Conservation (phyloP, 192 early-diverging fungal species). For the Coemansia sp. region DNA sequence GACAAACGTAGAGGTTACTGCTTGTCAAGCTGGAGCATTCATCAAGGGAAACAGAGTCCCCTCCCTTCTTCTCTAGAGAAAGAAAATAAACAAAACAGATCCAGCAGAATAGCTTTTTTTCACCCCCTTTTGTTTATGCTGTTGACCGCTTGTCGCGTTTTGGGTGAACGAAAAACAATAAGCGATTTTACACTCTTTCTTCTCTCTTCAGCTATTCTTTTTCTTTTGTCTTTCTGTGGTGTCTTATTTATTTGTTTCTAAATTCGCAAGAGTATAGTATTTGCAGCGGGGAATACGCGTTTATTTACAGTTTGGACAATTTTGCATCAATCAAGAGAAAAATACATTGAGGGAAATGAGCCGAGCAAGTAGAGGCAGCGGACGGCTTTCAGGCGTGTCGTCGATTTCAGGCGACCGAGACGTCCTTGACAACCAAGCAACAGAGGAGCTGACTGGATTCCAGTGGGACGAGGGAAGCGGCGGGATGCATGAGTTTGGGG, state of each 20-base stretch:
- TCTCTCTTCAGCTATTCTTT: neutral
- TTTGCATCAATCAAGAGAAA: no score
- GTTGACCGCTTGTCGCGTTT: no score
- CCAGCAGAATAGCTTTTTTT: no score
- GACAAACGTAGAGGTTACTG: neutral
- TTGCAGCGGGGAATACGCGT: no score
- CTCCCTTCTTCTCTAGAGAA: no score
- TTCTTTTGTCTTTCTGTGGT: neutral
- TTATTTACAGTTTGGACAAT: neutral
- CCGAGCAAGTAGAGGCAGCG: neutral
- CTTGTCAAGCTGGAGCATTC: neutral
- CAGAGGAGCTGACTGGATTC: slow-evolving; percentile 2
- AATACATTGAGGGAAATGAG: neutral
- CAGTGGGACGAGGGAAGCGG: slow-evolving; percentile 8
- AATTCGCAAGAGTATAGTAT: no score
- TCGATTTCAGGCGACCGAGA: neutral
- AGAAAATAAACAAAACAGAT: no score
- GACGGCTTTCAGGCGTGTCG: neutral
- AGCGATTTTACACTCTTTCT: no score
- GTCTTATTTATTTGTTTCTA: neutral
- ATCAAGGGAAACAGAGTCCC: no score
- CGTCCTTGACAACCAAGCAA: neutral
- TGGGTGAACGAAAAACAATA: no score
- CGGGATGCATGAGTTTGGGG: slow-evolving; percentile 23
- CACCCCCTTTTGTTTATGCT: no score